These are phyloP conservation scores for Wilcoxina mikolae DNA, from an alignment of 495 filamentous ascomycete genomes.

Conservation along the genomic window DNA sequence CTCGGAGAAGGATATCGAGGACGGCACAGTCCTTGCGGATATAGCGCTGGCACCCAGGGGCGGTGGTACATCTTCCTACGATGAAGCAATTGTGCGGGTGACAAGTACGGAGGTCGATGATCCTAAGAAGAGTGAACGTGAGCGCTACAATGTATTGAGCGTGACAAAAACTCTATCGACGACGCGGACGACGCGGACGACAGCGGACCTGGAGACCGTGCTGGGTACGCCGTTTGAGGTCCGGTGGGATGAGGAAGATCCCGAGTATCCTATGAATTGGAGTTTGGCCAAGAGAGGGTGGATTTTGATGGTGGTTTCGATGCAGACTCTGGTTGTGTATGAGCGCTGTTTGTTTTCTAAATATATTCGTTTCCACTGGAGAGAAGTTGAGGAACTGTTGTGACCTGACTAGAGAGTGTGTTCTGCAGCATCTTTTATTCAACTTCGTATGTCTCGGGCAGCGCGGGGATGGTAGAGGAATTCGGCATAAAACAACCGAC, in stretches of 20 bases:
- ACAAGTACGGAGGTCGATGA: slow-evolving; percentile 2
- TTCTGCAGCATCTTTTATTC: slow-evolving; percentile 55
- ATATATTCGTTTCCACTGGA: not conserved
- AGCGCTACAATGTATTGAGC: not conserved
- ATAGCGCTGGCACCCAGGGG: not conserved
- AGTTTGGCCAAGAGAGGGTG: slow-evolving; percentile 48
- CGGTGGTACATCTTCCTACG: not conserved
- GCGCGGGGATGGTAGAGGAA: slow-evolving; percentile 49
- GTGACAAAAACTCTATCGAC: not conserved
- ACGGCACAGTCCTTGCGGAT: not conserved
- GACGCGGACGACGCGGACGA: slow-evolving; percentile 4
- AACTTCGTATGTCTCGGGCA: slow-evolving; percentile 63
- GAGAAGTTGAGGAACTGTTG: not conserved
- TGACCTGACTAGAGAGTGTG: not conserved
- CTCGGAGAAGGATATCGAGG: not conserved
- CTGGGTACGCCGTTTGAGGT: slow-evolving; percentile 48
- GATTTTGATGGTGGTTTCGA: slow-evolving; percentile 50
- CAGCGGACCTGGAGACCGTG: slow-evolving; percentile 14
- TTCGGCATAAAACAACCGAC: slow-evolving; percentile 44
- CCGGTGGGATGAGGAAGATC: slow-evolving; percentile 50
- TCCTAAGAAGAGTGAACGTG: not conserved
- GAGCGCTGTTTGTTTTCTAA: slow-evolving; percentile 7
- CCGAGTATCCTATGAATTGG: slow-evolving; percentile 66
- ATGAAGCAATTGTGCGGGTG: slow-evolving; percentile 7
- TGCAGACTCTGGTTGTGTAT: slow-evolving; percentile 53